Evolutionary conservation across 352 stramenopile genomes (phyloP).

Genomic region (Phytopythium sindhum): DNA sequence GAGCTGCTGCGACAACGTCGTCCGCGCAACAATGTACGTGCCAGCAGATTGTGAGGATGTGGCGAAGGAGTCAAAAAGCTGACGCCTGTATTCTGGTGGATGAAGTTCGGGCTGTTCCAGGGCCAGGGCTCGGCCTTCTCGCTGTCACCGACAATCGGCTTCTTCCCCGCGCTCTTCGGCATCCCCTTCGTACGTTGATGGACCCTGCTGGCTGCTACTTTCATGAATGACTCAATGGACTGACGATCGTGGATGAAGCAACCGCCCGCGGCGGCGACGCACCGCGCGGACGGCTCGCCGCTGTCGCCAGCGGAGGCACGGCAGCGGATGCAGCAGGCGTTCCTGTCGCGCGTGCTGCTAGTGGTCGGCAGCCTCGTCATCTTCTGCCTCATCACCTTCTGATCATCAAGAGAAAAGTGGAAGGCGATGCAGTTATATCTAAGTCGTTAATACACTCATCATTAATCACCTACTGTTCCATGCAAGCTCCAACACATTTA

Average conservation of each 20-base stretch:
- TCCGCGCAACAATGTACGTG: constrained; percentile 44
- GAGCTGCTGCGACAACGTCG: constrained; percentile 54
- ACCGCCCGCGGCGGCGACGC: constrained; percentile 28
- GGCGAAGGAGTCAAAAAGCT: not conserved
- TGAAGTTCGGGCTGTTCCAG: constrained; percentile 36
- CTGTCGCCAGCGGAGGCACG: constrained; percentile 45
- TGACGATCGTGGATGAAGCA: constrained; percentile 21
- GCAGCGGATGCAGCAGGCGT: constrained; percentile 70
- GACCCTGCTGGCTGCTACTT: no score
- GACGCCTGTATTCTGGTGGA: not conserved
- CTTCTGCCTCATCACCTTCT: constrained; percentile 70
- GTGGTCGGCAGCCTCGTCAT: constrained; percentile 71
- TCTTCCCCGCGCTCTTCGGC: constrained; percentile 85
- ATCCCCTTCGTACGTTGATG: constrained; percentile 37
- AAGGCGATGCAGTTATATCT: not conserved
- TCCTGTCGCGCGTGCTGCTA: constrained; percentile 69
- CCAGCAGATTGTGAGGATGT: not conserved
- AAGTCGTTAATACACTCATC: not conserved
- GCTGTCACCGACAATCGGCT: constrained; percentile 72
- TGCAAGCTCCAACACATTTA: not conserved
- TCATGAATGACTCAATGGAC: no score
- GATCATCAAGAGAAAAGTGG: not conserved
- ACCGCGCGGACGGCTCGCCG: constrained; percentile 40
- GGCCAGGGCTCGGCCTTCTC: constrained; percentile 32
- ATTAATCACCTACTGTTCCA: constrained; percentile 2